A percentile compares a stretch with the other conserved stretches of the same genome.
These are phyloP conservation scores for Panellus pusillus DNA, from an alignment of 768 basidiomycete species.

Conservation along the genomic window DNA sequence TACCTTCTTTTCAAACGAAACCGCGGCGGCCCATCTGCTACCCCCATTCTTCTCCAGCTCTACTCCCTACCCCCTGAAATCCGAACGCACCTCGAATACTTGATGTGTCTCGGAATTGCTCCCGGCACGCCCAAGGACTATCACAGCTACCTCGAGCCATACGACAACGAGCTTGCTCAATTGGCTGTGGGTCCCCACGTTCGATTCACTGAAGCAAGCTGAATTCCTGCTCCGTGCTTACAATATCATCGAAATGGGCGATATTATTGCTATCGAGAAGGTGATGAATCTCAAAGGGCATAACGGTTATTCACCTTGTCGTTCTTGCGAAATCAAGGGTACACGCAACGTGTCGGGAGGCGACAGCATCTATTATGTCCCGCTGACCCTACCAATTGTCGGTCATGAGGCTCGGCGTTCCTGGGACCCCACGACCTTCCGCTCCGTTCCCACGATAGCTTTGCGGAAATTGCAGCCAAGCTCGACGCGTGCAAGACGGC, in stretches of 20 bases:
- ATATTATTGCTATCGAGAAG: constrained; percentile 35
- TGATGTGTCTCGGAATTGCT: too few relatives aligned
- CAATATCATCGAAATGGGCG: constrained; percentile 29
- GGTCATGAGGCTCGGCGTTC: background rate
- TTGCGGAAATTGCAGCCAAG: constrained; percentile 28
- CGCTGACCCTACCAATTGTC: constrained; percentile 22
- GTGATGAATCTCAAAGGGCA: constrained; percentile 37
- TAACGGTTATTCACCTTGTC: constrained; percentile 34
- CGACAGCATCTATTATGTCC: constrained; percentile 25
- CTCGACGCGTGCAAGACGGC: background rate
- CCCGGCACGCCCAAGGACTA: too few relatives aligned
- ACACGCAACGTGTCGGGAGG: constrained; percentile 21
- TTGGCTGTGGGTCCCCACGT: constrained; percentile 24
- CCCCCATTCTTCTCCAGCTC: too few relatives aligned
- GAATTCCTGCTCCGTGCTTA: constrained; percentile 29
- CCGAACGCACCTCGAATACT: too few relatives aligned
- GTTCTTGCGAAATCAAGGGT: constrained; percentile 35
- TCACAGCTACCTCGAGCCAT: too few relatives aligned
- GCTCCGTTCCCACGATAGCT: constrained; percentile 36
- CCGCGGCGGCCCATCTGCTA: too few relatives aligned
- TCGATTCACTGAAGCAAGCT: constrained; percentile 24
- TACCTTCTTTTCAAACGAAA: too few relatives aligned
- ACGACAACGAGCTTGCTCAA: too few relatives aligned
- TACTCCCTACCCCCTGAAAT: too few relatives aligned
- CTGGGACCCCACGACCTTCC: constrained; percentile 26